Base-by-base conservation (phyloP, 2,329 filamentous ascomycete genomes). In the Verruconis gallopava region DNA sequence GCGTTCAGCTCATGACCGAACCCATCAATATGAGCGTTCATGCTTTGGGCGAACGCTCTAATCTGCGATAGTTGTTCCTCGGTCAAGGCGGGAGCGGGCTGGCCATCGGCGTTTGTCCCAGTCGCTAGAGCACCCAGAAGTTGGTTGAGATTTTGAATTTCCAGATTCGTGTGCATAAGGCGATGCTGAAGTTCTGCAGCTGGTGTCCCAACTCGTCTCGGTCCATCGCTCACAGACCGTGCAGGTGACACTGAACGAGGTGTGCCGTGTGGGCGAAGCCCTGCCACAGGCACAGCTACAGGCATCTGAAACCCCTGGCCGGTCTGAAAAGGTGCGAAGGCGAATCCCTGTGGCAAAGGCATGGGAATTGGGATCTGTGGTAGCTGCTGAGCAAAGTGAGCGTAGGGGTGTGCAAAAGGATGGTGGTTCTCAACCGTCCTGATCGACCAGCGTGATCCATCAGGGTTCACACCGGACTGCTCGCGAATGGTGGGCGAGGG, bases 131-230 rank as follows among this genome's bases (percentile, higher is more conserved):
- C 30, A 19, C 30, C 28, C 5, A 42, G 32, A 12, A 42, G 40
- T 14, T 18, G 19, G 17, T 42, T 42, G 6, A 42, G 22, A 21
- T 42, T 42, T 18, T 33, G 17, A 13, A 42, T 33, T 36, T 42
- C 40, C 21, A 20, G 40, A 17, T 21, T 42, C 15, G 40, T 42
- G 6, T 36, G 19, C 9, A n/a, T 21, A 20, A 42, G 32, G 3
- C 40, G 30, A 18, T 42, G 30, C 15, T 42, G 40, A 15, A 42
- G 33, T n/a, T 42, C 40, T 17, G 40, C 40, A 13, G 40, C 40
- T 9, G 40, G 40, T 3, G 40, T 42, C 22, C 14, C 40, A 4
- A 42, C 32, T 6, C 40, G 40, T 12, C 40, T 30, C 11, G 30
- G 40, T 9, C 40, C 40, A 18, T 42, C 40, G 18, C 38, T 42